Evolutionary conservation across 192 early-diverging fungal genomes (phyloP), one percentile per base, ranked within the genome.

Genomic region (Diversispora epigaea): DNA sequence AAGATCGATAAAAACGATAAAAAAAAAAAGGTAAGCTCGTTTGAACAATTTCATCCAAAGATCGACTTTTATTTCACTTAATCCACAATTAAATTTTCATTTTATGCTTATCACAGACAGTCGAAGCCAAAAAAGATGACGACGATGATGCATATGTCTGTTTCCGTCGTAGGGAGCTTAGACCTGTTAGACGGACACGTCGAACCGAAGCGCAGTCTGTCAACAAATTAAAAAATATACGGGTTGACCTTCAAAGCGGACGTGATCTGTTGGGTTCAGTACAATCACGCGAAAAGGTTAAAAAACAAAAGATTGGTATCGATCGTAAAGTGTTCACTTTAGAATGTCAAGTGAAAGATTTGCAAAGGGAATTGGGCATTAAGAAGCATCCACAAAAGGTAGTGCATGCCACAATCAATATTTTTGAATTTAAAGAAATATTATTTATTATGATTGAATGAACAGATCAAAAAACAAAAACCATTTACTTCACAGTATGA

Each of bases 71-170:
- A n/a, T n/a, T n/a, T n/a, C n/a, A n/a, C n/a, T n/a, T n/a, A n/a
- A n/a, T 40, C 22, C 43, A 32, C 21, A 4, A 75, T 7, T 43
- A 46, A n/a, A 46, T 58, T 25, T 66, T 81, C 11, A 44, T 54
- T 6, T 74, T 84, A 17, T 83, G 87, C 82, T 84, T 81, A 65
- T 93, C 94, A 63, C 90, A 94, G 40, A 61, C 56, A 54, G 46
- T 19, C 19, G 63, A 46, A 25, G 80, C 83, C 25, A 32, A 32
- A 39, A 72, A 82, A 6, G 86, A 87, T 56, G 81, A 89, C 54
- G 96, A 98, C 71, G 83, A 84, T 40, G 93, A 98, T 77, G 95
- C 97, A 12, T 99, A 97, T 79, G 89, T 97, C 21, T 99, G 97
- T 78, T 99, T 99, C 86, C 92, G 97, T 64, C 92, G 93, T 57